Evolutionary conservation across 352 stramenopile species (phyloP).

Genomic region (Thraustotheca clavata): DNA sequence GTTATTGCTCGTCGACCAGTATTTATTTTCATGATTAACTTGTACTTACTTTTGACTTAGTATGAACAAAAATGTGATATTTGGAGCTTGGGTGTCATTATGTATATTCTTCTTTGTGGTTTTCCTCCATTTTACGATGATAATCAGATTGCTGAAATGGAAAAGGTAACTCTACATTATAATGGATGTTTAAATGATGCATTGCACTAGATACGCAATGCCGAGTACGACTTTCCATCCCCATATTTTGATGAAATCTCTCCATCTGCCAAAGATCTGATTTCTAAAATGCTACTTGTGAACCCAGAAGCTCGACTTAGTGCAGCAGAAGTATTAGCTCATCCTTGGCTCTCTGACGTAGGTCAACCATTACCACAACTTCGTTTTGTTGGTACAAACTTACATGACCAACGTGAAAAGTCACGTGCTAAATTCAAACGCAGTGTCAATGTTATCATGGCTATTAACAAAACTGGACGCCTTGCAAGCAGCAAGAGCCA

Average conservation of each 20-base stretch:
- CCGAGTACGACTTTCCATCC: slow-evolving; percentile 86
- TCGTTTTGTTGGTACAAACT: slow-evolving; percentile 56
- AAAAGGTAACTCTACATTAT: slow-evolving; percentile 33
- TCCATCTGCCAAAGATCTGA: slow-evolving; percentile 87
- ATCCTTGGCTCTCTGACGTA: slow-evolving; percentile 67
- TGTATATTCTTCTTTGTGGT: slow-evolving; percentile 93
- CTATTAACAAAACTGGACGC: slow-evolving; percentile 59
- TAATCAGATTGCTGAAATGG: slow-evolving; percentile 77
- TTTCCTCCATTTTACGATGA: slow-evolving; percentile 96
- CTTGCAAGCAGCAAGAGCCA: slow-evolving; percentile 16
- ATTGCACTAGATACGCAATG: slow-evolving; percentile 56
- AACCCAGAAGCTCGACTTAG: slow-evolving; percentile 77
- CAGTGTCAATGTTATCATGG: slow-evolving; percentile 55
- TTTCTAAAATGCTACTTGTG: slow-evolving; percentile 89
- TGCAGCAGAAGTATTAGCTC: slow-evolving; percentile 44
- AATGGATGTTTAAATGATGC: too few relatives aligned
- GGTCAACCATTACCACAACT: slow-evolving; percentile 39
- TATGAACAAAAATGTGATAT: slow-evolving; percentile 96
- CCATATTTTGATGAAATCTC: slow-evolving; percentile 89
- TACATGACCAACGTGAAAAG: slow-evolving; percentile 52
- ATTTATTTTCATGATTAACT: neutral
- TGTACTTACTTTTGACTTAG: slow-evolving; percentile 17
- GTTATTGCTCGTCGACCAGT: slow-evolving; percentile 88
- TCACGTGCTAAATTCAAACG: slow-evolving; percentile 64
- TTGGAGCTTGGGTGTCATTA: slow-evolving; percentile 89